A percentile compares a stretch with the other conserved stretches of the same genome.
These are phyloP conservation scores for Reutealis trisperma DNA, from an alignment of 345 rosid species.

Conservation along the genomic window DNA sequence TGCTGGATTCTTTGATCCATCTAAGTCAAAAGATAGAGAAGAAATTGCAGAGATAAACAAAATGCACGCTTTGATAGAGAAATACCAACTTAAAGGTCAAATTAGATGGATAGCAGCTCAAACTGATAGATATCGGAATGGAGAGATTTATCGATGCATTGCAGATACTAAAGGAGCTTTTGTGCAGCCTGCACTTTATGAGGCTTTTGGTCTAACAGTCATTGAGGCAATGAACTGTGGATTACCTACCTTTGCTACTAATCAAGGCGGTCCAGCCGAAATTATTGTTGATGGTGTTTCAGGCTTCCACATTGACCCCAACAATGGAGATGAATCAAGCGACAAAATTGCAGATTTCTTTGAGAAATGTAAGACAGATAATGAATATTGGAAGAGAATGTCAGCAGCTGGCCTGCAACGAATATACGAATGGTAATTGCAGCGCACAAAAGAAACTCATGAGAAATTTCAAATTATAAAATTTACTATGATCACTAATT, in stretches of 20 bases:
- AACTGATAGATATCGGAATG: constrained; percentile 78
- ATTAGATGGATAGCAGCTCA: constrained; percentile 98
- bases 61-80: constrained; percentile 75
- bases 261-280: constrained; percentile 95
- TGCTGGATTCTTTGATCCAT: constrained; percentile 83
- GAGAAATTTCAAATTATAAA: not conserved
- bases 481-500: not conserved
- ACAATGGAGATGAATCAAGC: constrained; percentile 75
- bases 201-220: constrained; percentile 93
- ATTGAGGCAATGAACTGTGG: constrained; percentile 99
- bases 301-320: constrained; percentile 87
- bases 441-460: not conserved
- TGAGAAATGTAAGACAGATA: constrained; percentile 57
- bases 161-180: constrained; percentile 94
- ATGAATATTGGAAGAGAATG: constrained; percentile 57
- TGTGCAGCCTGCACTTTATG: constrained; percentile 93
- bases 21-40: constrained; percentile 82
- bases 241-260: constrained; percentile 86
- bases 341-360: constrained; percentile 76
- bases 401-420: constrained; percentile 69
- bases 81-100: constrained; percentile 75
- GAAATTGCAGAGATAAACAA: constrained; percentile 81
- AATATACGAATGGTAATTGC: constrained; percentile 70
- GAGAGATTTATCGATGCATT: constrained; percentile 85
- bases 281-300: constrained; percentile 86